Evolutionary conservation across 2,329 filamentous ascomycete genomes (phyloP), one percentile per base, ranked within the genome.

Genomic region (Venturia asperata): DNA sequence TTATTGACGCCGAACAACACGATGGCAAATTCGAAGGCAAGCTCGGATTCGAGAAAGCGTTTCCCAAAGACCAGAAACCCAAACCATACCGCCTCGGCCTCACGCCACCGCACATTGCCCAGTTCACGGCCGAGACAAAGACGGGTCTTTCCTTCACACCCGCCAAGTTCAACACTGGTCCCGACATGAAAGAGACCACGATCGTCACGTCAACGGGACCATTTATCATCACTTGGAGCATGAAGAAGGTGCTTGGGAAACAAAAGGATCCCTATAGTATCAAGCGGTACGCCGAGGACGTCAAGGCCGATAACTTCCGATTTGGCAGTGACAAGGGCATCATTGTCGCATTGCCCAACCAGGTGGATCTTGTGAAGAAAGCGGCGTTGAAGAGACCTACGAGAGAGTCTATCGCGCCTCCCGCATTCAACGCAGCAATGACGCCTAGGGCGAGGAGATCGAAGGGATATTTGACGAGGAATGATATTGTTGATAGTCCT

Each of bases 251-350:
- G 0, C 77, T 97, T 17, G 83, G 82, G 27, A 91, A 90, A 63
- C 84, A 84, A 69, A 94, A 92, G 77, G 89, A 94, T 67, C 89
- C 93, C 0, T 99, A 99, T 79, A 90, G 87, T 70, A 97, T 99
- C 82, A 97, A 97, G 82, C 88, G 94, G 19, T 99, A 99, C 74
- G 84, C 86, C 0, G 94, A 99, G 72, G 89, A 96, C 68, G 92
- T 99, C 73, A 97, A 95, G 82, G 94, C 94, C 4, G 94, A 99
- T 75, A 96, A 99, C 75, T 99, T 99, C 86, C 92, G 94, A 72
- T 99, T 92, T 72, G 93, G 93, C 60, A 92, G 88, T 5, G 94
- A 99, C 77, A 96, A 96, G 84, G 97, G 97, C 72, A 91, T 99
- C 71, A 96, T 99, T 72, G 93, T 99, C 43, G 94, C 94, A 0